These are phyloP conservation scores for Arthrocladium fulminans DNA, from an alignment of 2,329 filamentous ascomycete species.

Conservation along the genomic window DNA sequence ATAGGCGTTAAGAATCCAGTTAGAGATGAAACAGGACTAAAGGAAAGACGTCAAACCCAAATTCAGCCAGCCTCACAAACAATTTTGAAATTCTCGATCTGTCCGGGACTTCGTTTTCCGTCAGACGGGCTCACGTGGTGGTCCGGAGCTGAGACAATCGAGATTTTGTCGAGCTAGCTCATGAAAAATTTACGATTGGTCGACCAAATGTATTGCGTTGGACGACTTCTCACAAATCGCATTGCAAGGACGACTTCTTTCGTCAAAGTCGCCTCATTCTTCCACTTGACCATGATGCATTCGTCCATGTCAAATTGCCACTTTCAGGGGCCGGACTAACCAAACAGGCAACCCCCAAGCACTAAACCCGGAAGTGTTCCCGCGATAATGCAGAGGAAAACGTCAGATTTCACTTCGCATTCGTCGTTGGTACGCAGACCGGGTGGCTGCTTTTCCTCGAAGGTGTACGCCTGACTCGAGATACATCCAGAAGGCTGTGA, in stretches of 20 bases:
- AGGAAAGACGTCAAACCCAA: not conserved
- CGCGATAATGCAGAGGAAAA: too few relatives aligned
- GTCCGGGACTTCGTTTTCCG: not conserved
- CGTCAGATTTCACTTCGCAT: not conserved
- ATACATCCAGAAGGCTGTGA: not conserved
- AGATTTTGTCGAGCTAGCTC: not conserved
- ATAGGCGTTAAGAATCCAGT: not conserved
- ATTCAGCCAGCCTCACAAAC: not conserved
- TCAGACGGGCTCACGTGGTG: not conserved
- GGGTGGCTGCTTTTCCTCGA: too few relatives aligned
- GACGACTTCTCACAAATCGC: not conserved
- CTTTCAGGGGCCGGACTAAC: not conserved
- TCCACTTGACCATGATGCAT: not conserved
- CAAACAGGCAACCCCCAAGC: not conserved
- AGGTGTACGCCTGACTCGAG: not conserved
- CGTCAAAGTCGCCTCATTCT: not conserved
- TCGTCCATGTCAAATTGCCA: not conserved
- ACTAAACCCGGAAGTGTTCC: not conserved
- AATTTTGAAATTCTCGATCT: constrained; percentile 5
- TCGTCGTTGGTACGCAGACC: too few relatives aligned
- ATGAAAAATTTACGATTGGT: not conserved
- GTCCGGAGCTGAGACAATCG: not conserved
- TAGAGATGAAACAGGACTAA: constrained; percentile 2
- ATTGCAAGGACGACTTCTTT: not conserved
- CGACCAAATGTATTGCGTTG: not conserved